Evolutionary conservation across 257 asterid genomes (phyloP).

Genomic region (Solanum ossicruentum): DNA sequence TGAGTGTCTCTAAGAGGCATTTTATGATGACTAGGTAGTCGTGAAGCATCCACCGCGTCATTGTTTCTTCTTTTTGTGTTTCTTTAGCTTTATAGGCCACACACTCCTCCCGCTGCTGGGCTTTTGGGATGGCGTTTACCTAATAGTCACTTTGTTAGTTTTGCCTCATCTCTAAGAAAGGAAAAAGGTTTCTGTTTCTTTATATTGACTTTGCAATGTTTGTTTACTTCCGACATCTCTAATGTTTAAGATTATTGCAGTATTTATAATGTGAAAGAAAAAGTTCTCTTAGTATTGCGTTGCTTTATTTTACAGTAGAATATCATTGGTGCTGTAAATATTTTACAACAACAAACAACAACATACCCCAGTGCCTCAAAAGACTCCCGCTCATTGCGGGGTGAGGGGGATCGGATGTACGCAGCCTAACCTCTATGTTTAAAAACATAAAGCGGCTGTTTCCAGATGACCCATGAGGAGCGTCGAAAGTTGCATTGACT

Average conservation of each 20-base stretch:
- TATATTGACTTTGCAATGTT: not conserved
- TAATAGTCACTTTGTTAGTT: not conserved
- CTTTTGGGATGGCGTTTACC: not conserved
- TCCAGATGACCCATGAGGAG: too few species aligned
- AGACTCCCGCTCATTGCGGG: too few species aligned
- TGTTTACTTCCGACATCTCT: not conserved
- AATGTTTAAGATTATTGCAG: not conserved
- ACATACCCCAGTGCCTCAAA: too few species aligned
- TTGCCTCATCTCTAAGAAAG: not conserved
- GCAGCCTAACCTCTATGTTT: too few species aligned
- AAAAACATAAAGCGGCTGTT: too few species aligned
- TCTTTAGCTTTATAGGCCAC: not conserved
- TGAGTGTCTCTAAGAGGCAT: constrained; percentile 15
- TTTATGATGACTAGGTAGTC: not conserved
- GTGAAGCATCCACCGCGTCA: not conserved
- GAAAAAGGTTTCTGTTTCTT: not conserved
- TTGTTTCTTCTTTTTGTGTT: not conserved
- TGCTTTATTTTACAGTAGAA: not conserved
- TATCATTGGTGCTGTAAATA: too few species aligned
- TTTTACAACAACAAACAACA: too few species aligned
- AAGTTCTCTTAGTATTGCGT: too few species aligned
- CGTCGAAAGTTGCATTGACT: too few species aligned
- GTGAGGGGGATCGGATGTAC: too few species aligned
- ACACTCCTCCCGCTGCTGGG: not conserved
- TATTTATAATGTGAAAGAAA: not conserved